Evolutionary conservation across 2,329 filamentous ascomycete genomes (phyloP).

Genomic region (Aspergillus thermomutatus): DNA sequence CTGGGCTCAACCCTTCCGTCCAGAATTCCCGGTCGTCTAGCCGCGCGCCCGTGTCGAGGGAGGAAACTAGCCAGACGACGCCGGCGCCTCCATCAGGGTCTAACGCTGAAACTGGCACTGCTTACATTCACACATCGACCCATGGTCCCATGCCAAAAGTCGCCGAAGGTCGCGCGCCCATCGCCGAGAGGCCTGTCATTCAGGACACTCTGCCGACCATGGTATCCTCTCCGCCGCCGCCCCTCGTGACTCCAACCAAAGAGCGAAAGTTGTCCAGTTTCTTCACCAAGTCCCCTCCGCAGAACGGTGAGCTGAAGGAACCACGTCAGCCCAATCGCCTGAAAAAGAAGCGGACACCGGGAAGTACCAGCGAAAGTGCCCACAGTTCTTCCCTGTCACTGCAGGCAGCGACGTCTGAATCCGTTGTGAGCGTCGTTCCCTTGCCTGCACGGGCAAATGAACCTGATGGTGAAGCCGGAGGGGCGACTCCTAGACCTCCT

Average conservation of each 20-base stretch:
- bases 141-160: conserved; percentile 30
- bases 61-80: conserved; percentile 13
- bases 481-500: conserved; percentile 32
- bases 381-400: conserved; percentile 86
- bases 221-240: conserved; percentile 37
- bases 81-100: conserved; percentile 7
- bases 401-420: conserved; percentile 41
- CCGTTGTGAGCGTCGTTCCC: conserved; percentile 32
- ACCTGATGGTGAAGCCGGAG: conserved; percentile 26
- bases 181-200: conserved; percentile 12
- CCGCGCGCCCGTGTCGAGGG: conserved; percentile 21
- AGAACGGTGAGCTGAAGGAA: conserved; percentile 57
- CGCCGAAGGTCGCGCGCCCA: conserved; percentile 13
- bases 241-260: conserved; percentile 55
- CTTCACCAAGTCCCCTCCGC: conserved; percentile 65
- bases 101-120: conserved; percentile 12
- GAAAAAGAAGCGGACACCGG: conserved; percentile 77
- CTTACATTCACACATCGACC: conserved; percentile 31
- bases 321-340: conserved; percentile 80
- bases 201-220: conserved; percentile 48
- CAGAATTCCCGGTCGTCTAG: conserved; percentile 31
- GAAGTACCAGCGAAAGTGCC: conserved; percentile 77
- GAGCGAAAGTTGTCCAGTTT: conserved; percentile 68
- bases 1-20: conserved; percentile 26
- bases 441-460: conserved; percentile 26